Base-by-base conservation (phyloP, 352 stramenopile genomes). In the Phytopythium vexans region DNA sequence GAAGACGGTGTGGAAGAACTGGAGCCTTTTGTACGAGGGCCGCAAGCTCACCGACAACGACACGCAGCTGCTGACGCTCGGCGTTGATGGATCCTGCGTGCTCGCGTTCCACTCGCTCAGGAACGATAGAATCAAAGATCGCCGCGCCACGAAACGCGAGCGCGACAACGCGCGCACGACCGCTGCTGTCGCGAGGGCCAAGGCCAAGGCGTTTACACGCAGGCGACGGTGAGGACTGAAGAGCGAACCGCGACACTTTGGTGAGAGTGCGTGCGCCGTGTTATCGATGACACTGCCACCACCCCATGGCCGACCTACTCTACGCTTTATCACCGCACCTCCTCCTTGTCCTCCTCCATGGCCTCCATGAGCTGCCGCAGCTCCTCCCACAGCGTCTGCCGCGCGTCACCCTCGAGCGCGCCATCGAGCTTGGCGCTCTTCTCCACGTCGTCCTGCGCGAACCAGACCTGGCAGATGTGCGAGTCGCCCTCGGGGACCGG, bases 381-480 rank as follows among this genome's bases (percentile, higher is more conserved):
- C 38, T 93, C 79, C 8, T 55, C 60, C 85, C 85, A 92, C 41
- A 95, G 65, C 42, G 49, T 62, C 27, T 97, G 73, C 15, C 89
- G 72, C 15, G 89, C 89, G 40, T 86, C 80, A 40, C 90, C 92
- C 60, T 97, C 87, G 44, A 97, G 54, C 10, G 90, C 89, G 37
- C 88, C 90, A 54, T 86, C 72, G 37, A 98, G 66, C 59, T 96
- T 97, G 33, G 84, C 90, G 61, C 77, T 93, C 38, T 72, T 62
- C 68, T 97, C 92, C 39, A 81, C 55, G 47, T 77, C 62, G 58
- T 93, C 77, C n/a, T 67, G 70, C 11, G 83, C 79, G 66, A 93
- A 98, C 92, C 92, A 98, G 43, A 98, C 69, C 52, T 79, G 74
- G 16, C 56, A 77, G 45, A 98, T 75, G 61, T 98, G 89, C 35